Percentiles rank a stretch among this genome's conserved stretches.
Evolutionary conservation across 2,329 filamentous ascomycete genomes (phyloP).

Genomic region (Huntiella omanensis): DNA sequence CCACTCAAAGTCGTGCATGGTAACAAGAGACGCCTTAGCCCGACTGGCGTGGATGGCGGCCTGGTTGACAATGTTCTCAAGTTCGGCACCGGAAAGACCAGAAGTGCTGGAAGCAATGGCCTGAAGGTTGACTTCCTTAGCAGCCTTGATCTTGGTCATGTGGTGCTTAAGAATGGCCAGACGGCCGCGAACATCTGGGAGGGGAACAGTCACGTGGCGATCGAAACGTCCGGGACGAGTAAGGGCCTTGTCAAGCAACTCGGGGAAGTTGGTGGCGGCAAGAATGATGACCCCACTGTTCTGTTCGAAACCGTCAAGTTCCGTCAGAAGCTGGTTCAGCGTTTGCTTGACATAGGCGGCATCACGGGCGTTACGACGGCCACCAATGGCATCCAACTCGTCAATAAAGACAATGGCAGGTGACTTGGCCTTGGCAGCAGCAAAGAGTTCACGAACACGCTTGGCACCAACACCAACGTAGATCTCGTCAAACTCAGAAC

Average conservation of each 20-base stretch:
- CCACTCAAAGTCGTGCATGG: constrained; percentile 77
- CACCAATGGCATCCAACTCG: constrained; percentile 83
- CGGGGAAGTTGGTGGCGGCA: constrained; percentile 88
- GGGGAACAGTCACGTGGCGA: constrained; percentile 68
- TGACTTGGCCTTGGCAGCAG: constrained; percentile 63
- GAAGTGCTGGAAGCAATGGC: constrained; percentile 73
- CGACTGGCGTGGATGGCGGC: constrained; percentile 90
- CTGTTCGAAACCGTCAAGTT: constrained; percentile 92
- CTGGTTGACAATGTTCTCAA: constrained; percentile 94
- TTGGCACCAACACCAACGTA: constrained; percentile 96
- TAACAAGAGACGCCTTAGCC: constrained; percentile 56
- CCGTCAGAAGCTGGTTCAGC: constrained; percentile 87
- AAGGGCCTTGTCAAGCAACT: constrained; percentile 82
- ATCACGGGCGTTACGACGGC: constrained; percentile 80
- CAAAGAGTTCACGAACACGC: constrained; percentile 85
- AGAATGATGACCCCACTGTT: constrained; percentile 90
- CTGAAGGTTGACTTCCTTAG: constrained; percentile 62
- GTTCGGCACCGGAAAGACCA: constrained; percentile 83
- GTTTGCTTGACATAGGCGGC: constrained; percentile 94
- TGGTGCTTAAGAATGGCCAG: constrained; percentile 88
- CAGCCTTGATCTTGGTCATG: constrained; percentile 72
- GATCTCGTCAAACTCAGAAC: constrained; percentile 94
- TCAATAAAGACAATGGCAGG: constrained; percentile 93
- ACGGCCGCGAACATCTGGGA: constrained; percentile 85
- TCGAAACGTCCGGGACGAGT: constrained; percentile 92